Percentiles rank a stretch among this genome's conserved stretches.
Evolutionary conservation across 371 early-diverging fungal species (phyloP).

Genomic region (Encephalitozoon intestinalis): DNA sequence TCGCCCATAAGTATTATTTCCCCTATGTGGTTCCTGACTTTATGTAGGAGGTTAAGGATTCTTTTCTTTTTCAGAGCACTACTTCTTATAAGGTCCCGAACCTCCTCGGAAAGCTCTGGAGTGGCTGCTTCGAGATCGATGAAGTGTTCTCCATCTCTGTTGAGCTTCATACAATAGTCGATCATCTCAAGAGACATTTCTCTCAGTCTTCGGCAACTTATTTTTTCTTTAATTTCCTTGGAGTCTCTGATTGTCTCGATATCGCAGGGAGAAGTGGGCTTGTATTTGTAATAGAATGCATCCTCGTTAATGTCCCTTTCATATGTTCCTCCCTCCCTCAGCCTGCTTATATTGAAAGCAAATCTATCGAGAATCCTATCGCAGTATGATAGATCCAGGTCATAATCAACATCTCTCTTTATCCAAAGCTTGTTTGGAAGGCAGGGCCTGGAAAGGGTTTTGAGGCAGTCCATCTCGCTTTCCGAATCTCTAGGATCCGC

Average conservation of each 20-base stretch:
- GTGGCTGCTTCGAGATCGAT: neutral
- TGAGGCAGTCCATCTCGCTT: too few relatives aligned
- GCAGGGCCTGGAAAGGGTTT: too few relatives aligned
- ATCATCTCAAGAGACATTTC: neutral
- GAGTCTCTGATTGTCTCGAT: neutral
- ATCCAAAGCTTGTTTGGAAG: neutral
- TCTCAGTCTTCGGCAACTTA: slow-evolving; percentile 12
- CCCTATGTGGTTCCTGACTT: slow-evolving; percentile 2
- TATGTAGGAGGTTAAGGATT: neutral
- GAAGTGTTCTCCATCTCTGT: neutral
- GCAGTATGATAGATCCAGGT: neutral
- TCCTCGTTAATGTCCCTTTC: slow-evolving; percentile 2
- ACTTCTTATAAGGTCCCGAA: neutral
- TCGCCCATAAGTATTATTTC: slow-evolving; percentile 20
- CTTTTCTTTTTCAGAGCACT: slow-evolving; percentile 3
- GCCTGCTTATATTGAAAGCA: neutral
- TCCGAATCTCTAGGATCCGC: neutral
- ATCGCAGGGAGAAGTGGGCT: neutral
- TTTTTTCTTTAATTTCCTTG: neutral
- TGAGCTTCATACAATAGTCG: neutral
- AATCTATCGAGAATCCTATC: slow-evolving; percentile 1
- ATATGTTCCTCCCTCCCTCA: neutral
- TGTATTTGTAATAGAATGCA: slow-evolving; percentile 9
- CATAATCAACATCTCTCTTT: neutral
- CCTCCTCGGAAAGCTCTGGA: neutral